These are phyloP conservation scores for Cercospora nicotianae DNA, from an alignment of 2,329 filamentous ascomycete genomes.

Conservation along the genomic window DNA sequence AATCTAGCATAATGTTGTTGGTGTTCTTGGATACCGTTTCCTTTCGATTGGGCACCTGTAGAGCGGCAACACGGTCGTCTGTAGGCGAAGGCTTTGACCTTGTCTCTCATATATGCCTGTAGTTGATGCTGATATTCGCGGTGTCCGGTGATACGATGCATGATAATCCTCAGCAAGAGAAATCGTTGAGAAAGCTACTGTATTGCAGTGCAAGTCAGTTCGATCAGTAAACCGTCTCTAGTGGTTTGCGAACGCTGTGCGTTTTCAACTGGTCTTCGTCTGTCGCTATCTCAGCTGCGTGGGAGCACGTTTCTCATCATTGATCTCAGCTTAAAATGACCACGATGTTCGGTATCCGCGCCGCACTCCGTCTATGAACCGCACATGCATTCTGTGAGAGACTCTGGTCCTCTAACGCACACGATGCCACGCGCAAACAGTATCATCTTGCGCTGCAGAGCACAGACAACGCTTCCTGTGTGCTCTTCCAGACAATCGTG, in stretches of 20 bases:
- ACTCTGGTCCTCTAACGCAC: not conserved
- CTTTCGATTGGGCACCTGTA: not conserved
- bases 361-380: not conserved
- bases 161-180: not conserved
- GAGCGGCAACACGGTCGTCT: not conserved
- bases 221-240: not conserved
- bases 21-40: not conserved
- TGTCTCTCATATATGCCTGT: not conserved
- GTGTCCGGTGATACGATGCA: not conserved
- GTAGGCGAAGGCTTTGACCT: not conserved
- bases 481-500: not conserved
- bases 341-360: not conserved
- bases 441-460: not conserved
- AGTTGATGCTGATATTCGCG: not conserved
- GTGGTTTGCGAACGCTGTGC: not conserved
- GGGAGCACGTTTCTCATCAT: not conserved
- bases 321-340: not conserved
- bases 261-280: not conserved
- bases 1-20: not conserved
- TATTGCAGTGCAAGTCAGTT: not conserved
- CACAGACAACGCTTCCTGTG: not conserved
- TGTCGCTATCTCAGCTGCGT: not conserved
- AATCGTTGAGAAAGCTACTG: not conserved
- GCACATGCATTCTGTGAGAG: not conserved
- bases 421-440: not conserved